Percentiles rank a stretch among this genome's conserved stretches.
Evolutionary conservation across 208 protist species (phyloP).

Genomic region (Porcisia deanei): DNA sequence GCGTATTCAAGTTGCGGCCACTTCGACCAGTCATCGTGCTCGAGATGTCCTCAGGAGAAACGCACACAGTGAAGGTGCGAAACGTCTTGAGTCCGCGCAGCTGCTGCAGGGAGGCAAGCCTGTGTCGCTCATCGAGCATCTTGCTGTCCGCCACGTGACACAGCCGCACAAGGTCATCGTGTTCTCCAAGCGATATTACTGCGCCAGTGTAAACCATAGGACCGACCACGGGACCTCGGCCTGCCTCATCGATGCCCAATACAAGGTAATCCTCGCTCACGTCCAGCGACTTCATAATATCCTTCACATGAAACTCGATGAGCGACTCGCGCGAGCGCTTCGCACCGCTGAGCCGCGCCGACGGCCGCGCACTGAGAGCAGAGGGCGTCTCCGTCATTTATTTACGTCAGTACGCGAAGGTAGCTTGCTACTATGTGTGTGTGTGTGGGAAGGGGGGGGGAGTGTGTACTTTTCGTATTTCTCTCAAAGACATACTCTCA

Average conservation of each 20-base stretch:
- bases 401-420: neutral
- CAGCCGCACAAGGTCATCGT: constrained; percentile 65
- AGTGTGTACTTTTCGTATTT: too few species aligned
- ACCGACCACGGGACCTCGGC: constrained; percentile 93
- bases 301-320: constrained; percentile 67
- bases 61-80: constrained; percentile 55
- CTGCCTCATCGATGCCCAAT: constrained; percentile 96
- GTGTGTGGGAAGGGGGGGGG: too few species aligned
- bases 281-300: constrained; percentile 55
- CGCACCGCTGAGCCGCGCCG: constrained; percentile 45
- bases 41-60: constrained; percentile 76
- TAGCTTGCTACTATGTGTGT: neutral
- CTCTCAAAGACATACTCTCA: too few species aligned
- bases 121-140: constrained; percentile 54
- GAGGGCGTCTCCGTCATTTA: constrained; percentile 33
- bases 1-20: constrained; percentile 85
- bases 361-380: constrained; percentile 27
- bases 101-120: constrained; percentile 51
- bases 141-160: constrained; percentile 93
- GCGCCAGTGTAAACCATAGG: constrained; percentile 95
- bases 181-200: constrained; percentile 68
- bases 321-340: constrained; percentile 43
- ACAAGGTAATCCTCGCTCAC: constrained; percentile 63
- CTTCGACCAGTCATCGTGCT: constrained; percentile 66
- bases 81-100: constrained; percentile 71